Evolutionary conservation across 2,329 filamentous ascomycete species (phyloP), one percentile per base, ranked within the genome.

Genomic region (Bisporella sp.): DNA sequence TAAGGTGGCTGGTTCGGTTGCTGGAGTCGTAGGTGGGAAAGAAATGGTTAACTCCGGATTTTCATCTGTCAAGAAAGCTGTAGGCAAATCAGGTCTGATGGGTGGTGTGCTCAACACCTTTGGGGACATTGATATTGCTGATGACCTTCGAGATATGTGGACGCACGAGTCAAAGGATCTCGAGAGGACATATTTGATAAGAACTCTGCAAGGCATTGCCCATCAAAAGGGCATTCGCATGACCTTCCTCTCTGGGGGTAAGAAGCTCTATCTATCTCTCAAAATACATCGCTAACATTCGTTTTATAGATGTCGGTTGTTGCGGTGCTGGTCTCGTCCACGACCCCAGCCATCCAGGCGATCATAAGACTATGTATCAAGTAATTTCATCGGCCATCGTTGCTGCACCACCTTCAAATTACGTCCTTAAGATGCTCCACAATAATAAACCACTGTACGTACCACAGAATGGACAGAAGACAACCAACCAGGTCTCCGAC

Each of bases 301-400:
- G 12, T 40, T 6, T 4, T 31, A 2, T 41, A 85, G 84, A 87
- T 63, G 92, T 97, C 66, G 93, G 92, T 68, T 87, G 84, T 62
- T 91, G 88, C 58, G 93, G 93, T 57, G 93, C 93, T 28, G 93
- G 93, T 52, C 79, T 99, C 8, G 83, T 99, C 1, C 93, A 99
- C 69, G 93, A 99, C 69, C 93, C 93, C 0, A 79, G 86, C 21
- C 89, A 93, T 66, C 92, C 92, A 0, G 83, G 82, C 39, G 90
- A 97, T 69, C 90, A 97, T 77, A 99, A 97, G 72, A 96, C 93
- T 31, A 99, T 99, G 92, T 99, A 97, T 72, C 93, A 99, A 68
- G 79, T 99, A 66, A 96, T 97, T 66, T 85, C 91, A 1, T 91
- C 90, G 3, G 84, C 90, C 5, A 89, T 99, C 54, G 92, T 97